Base-by-base conservation (phyloP, 2,329 filamentous ascomycete species). In the Daldinia sp. region DNA sequence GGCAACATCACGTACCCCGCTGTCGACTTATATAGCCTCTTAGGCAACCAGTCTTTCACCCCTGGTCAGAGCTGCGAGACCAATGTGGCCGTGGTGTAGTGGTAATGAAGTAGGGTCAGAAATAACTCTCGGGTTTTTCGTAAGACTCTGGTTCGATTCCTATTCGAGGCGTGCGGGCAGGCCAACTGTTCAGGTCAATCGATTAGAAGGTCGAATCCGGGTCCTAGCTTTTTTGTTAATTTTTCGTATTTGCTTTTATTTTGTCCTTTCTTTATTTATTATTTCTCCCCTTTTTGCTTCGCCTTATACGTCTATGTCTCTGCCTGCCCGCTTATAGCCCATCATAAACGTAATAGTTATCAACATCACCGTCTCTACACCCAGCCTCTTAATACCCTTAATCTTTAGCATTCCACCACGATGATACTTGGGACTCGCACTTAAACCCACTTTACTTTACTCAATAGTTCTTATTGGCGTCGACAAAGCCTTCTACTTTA, bases 101-200 rank as follows among this genome's bases (percentile, higher is more conserved):
- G 46, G 46, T 18, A 30, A 51, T 18, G 46, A 18, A 33, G 46
- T 30, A 33, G 46, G 46, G 46, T 12, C 7, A 51, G 46, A 51
- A 51, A 51, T 30, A 51, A 51, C 18, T 33, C 46, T 9, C 33
- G 5, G 18, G 26, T 51, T 51, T 51, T 51, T 51, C 46, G 46
- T 33, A 51, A 18, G 46, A 10, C 26, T n/a, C 7, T 13, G 46
- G 46, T 51, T 51, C 46, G 46, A 51, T 4, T 26, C 26, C 26
- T 33, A 30, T 33, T 13, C 18, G 46, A 6, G 26, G 46, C 46
- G 26, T 39, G 26, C 28, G 33, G 46, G 26, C 46, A 51, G 46
- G 46, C 15, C 46, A 51, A 33, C 46, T 51, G 28, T 51, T 51
- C 46, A 33, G 46, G 46, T 51, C 46, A 51, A 51, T 30, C 15